A percentile compares a stretch with the other conserved stretches of the same genome.
Conservation (phyloP, 768 basidiomycete genomes). For the Hemileccinum impolitum region DNA sequence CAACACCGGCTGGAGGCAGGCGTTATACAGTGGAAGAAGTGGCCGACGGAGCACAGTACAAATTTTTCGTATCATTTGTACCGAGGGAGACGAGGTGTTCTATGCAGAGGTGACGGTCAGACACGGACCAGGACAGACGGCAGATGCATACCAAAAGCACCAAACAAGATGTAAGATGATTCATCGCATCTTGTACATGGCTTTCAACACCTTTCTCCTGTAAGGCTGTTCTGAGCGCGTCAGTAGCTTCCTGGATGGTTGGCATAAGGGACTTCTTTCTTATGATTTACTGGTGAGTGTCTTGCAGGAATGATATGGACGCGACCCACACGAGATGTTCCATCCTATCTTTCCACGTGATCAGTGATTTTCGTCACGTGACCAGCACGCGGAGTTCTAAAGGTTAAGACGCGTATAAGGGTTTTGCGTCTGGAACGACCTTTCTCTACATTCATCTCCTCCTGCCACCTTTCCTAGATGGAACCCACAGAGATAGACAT, state of each 20-base stretch:
- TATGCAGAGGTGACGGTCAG: constrained; percentile 17
- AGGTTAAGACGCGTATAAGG: constrained; percentile 12
- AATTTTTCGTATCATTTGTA: constrained; percentile 38
- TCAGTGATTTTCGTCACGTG: constrained; percentile 28
- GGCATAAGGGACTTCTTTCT: constrained; percentile 10
- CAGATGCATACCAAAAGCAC: constrained; percentile 40
- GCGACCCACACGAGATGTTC: background rate
- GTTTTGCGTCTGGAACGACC: constrained; percentile 1
- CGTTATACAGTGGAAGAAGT: constrained; percentile 43
- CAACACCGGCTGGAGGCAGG: constrained; percentile 38
- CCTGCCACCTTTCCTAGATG: constrained; percentile 22
- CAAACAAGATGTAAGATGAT: constrained; percentile 40
- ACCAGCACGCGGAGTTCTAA: constrained; percentile 25
- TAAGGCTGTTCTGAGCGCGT: constrained; percentile 31
- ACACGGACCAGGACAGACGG: background rate
- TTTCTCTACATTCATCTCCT: background rate
- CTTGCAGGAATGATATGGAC: background rate
- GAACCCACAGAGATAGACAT: constrained; percentile 18
- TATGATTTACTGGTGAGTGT: background rate
- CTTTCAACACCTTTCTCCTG: constrained; percentile 27
- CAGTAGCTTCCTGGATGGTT: constrained; percentile 29
- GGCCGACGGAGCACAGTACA: constrained; percentile 39
- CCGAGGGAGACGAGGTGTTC: constrained; percentile 39
- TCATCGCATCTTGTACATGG: constrained; percentile 33
- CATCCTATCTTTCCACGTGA: too few relatives aligned